Base-by-base conservation (phyloP, 2,329 filamentous ascomycete species). In the Thielaviopsis punctulata region DNA sequence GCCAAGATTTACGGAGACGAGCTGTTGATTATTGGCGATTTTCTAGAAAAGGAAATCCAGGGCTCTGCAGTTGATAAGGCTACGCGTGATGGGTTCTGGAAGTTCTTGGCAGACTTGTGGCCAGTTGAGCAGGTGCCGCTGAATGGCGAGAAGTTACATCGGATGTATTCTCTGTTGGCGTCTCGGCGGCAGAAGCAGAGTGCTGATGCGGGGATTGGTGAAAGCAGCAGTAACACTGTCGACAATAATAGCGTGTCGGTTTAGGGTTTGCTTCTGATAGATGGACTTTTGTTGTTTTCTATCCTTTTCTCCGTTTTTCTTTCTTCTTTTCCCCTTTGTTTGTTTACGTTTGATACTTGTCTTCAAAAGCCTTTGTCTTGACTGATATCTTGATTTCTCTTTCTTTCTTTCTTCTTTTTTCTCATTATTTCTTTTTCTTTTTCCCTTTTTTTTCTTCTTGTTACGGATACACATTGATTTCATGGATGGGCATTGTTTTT, bases 1-100 rank as follows among this genome's bases (percentile, higher is more conserved):
- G 73, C 80, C 21, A 73, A 69, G 59, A 72, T 80, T 44, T 75
- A 82, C 60, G 80, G 79, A 58, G 67, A 69, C 24, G 75, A 81
- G 60, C 65, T 83, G 36, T 68, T 80, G 43, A 71, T 71, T 4
- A 79, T 83, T 62, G 80, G 80, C 51, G 73, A 75, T 52, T 81
- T 80, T 59, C 74, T 82, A 56, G 72, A 75, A 48, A 66, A 66
- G 55, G 64, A 63, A 53, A 58, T 69, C 25, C 64, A 70, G 30
- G 68, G 68, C 49, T 68, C 70, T 19, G 47, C 63, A 48, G 63
- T 65, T 10, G 63, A 67, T 33, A 63, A 66, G 46, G 64, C 65
- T 55, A 61, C 74, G 41, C 71, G 73, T 58, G 68, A 69, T 48
- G 70, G 71, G 49, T 68, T 75, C 52, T 76, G 73, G 69, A 66